Base-by-base conservation (phyloP, 2,329 filamentous ascomycete species). In the Chaetomiaceae sp. region DNA sequence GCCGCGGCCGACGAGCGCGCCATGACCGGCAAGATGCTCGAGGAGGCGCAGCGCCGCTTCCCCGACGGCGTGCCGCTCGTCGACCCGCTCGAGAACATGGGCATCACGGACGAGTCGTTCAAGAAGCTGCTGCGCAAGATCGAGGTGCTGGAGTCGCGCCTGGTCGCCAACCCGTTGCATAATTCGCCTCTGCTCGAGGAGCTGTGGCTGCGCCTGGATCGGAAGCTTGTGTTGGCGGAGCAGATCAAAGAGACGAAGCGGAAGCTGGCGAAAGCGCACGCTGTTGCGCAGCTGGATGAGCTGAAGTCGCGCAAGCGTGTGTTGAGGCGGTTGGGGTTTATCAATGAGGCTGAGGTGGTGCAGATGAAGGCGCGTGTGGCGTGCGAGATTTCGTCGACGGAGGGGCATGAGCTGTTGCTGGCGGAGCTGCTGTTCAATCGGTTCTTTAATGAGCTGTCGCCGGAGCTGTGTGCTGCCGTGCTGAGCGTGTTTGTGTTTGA, bases 401-500 rank as follows among this genome's bases (percentile, higher is more conserved):
- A 84, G 56, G 93, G 91, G 29, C 93, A 98, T 61, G 94, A 98
- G 65, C 74, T 98, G 34, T 82, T 98, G 54, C 77, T 98, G 5
- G 89, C 87, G 11, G 93, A 98, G 66, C 75, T 98, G 22, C 77
- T 98, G 1, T 97, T 98, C 68, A 94, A 97, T 65, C 81, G 90
- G 32, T 97, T 96, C 75, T 98, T 98, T 77, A 98, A 97, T 63
- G 90, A 96, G 62, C 72, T 97, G 35, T 83, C 83, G 0, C 89
- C 93, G 0, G 91, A 97, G 65, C 78, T 91, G 55, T 87, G 84
- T 58, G 93, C 93, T 1, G 79, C 91, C 0, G 81, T 90, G 6
- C 75, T 98, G 49, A 94, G 88, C 58, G 90, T 88, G 61, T 97
- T 98, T 69, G 93, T 98, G 55, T 96, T 97, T 57, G 94, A 98